Conservation (phyloP, 371 early-diverging fungal genomes). For the Parasitella parasitica region DNA sequence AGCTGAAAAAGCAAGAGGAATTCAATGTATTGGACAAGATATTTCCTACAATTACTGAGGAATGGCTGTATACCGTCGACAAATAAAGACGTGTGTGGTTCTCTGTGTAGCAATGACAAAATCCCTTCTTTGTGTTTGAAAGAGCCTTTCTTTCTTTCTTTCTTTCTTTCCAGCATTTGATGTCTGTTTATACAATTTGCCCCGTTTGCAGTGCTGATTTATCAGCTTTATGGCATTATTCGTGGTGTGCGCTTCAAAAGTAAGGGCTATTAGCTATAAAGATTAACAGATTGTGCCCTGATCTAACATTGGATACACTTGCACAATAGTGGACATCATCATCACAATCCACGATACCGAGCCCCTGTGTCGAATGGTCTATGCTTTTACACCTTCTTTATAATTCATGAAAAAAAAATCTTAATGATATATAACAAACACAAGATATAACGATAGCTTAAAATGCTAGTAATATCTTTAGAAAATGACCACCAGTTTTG, state of each 20-base stretch:
- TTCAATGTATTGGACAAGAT: conserved; percentile 19
- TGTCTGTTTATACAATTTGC: not conserved
- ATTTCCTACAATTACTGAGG: conserved; percentile 18
- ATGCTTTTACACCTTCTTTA: no score
- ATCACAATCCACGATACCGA: no score
- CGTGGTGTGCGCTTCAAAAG: conserved; percentile 32
- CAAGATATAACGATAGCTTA: no score
- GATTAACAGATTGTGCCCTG: no score
- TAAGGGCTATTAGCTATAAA: not conserved
- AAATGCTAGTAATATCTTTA: not conserved
- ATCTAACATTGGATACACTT: no score
- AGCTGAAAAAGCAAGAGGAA: conserved; percentile 19
- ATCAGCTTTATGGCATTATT: conserved; percentile 12
- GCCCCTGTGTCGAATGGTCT: no score
- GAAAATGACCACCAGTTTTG: not conserved
- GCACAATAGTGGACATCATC: not conserved
- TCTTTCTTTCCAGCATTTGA: not conserved
- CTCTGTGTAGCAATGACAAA: conserved; percentile 2
- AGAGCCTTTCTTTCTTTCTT: not conserved
- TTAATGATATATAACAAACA: no score
- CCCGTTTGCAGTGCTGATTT: conserved; percentile 26
- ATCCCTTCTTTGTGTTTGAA: conserved; percentile 4
- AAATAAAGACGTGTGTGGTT: not conserved
- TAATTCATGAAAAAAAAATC: no score
- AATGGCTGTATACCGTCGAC: conserved; percentile 24